Evolutionary conservation across 1,284 basidiomycete genomes (phyloP), one percentile per base, ranked within the genome.

Genomic region (Ustilago cynodontis): DNA sequence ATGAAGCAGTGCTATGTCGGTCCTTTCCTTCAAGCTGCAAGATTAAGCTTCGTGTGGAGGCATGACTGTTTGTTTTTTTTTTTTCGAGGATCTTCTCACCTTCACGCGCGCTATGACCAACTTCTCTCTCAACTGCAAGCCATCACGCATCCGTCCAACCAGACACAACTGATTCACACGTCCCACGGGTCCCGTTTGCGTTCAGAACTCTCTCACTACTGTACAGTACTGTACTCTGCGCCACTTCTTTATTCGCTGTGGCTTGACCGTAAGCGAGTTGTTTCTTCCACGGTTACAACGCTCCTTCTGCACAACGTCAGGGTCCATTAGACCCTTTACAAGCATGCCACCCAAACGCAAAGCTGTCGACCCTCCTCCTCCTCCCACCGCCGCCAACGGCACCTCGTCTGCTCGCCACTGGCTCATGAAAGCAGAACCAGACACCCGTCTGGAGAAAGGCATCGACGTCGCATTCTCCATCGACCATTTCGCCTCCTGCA

Each of bases 351-450:
- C 65, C 6, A 74, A 74, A 56, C 66, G 71, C 54, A 68, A 68
- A 59, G 52, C 52, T 28, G 41, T 29, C 14, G 47, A 26, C 14
- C 22, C 59, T 1, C 14, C 37, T 1, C 14, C 37, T 14, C 6
- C 59, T 10, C 3, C 47, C 20, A 20, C 31, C 45, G 8, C 20
- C 16, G 22, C 33, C 24, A 39, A 50, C 28, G 47, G 43, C 6
- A 24, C 2, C 14, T 14, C 52, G 14, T 29, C 28, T n/a, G 20
- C 20, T 41, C 47, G 22, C 8, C 62, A 75, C 67, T 85, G 83
- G 81, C 77, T 85, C 13, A 74, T 84, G 74, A 85, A 85, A 62
- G 79, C 82, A n/a, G 84, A 85, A 66, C 84, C 84, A 2, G 73
- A 80, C 8, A 47, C 72, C 3, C 80, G 84, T 11, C 18, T 80